Evolutionary conservation across 345 rosid genomes (phyloP).

Genomic region (Sisymbrium irio): DNA sequence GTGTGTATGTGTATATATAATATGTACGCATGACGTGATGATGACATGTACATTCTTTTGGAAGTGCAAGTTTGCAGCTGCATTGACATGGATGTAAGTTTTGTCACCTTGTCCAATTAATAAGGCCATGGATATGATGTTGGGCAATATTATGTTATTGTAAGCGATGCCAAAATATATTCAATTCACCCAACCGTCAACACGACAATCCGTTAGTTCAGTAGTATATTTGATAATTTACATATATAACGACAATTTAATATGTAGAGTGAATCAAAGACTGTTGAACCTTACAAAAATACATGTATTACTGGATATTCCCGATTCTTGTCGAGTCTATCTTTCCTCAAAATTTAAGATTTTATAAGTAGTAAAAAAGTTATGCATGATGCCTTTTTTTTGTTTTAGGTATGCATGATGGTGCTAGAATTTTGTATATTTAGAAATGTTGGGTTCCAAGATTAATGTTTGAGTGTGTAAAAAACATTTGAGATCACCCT

Average conservation of each 20-base stretch:
- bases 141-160: neutral
- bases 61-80: slow-evolving; percentile 19
- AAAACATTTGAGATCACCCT: no score
- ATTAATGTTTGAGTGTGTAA: no score
- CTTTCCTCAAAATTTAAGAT: neutral
- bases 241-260: neutral
- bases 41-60: slow-evolving; percentile 27
- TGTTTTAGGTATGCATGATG: neutral
- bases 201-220: neutral
- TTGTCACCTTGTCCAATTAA: slow-evolving; percentile 11
- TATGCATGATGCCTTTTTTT: neutral
- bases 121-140: neutral
- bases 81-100: slow-evolving; percentile 25
- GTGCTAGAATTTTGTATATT: neutral
- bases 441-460: no score
- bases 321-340: neutral
- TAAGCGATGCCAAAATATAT: neutral
- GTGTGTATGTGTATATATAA: neutral
- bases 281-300: neutral
- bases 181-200: neutral
- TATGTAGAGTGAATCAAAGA: neutral
- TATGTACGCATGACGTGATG: slow-evolving; percentile 32
- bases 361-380: neutral
- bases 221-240: neutral
- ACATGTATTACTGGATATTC: neutral